Conservation (phyloP, 202 grass and related monocot genomes). For the Tripidium arundinaceum region DNA sequence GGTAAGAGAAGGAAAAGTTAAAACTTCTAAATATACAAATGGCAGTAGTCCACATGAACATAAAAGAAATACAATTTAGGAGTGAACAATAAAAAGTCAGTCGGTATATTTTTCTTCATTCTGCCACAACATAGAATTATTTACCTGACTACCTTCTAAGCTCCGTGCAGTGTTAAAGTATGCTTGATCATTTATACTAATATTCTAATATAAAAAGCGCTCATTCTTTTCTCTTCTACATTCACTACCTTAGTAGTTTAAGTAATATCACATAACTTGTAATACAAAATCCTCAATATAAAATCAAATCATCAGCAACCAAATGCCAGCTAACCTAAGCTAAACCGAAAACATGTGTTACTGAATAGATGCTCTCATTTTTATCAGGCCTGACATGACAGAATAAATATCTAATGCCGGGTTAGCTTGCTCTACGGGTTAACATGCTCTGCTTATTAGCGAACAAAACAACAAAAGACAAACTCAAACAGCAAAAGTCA, state of each 20-base stretch:
- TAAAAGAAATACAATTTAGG: not conserved
- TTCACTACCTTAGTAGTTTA: not conserved
- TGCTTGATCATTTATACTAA: not conserved
- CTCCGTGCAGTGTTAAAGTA: not conserved
- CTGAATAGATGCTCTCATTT: not conserved
- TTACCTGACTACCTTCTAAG: not conserved
- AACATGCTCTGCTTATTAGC: not conserved
- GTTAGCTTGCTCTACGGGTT: not conserved
- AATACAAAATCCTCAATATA: not conserved
- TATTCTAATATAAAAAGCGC: not conserved
- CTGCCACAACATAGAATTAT: not conserved
- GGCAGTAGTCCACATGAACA: not conserved
- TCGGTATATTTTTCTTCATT: not conserved
- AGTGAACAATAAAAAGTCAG: not conserved
- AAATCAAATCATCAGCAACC: not conserved
- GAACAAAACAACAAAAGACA: constrained; percentile 2
- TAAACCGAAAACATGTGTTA: constrained; percentile 9
- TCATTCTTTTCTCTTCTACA: not conserved
- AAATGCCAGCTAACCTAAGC: not conserved
- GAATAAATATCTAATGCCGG: not conserved
- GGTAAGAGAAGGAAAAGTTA: not conserved
- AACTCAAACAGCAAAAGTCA: not conserved
- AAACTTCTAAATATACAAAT: constrained; percentile 9
- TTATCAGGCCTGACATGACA: not conserved
- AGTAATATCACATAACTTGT: not conserved